These are phyloP conservation scores for Solanum hybrid DNA, from an alignment of 305 asterid species.

Conservation along the genomic window DNA sequence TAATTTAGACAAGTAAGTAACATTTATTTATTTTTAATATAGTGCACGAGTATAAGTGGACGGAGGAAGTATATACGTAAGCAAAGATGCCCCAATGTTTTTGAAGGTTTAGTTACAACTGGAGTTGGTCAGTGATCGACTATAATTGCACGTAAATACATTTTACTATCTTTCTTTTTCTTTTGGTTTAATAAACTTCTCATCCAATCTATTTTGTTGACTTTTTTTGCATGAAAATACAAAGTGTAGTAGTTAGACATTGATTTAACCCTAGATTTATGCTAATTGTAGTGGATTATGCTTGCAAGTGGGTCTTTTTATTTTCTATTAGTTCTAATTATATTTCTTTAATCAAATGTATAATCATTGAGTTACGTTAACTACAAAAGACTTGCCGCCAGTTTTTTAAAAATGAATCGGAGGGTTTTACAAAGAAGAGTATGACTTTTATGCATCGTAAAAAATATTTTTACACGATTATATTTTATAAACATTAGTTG, in stretches of 20 bases:
- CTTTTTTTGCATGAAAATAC: conserved; percentile 14
- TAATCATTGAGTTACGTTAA: background rate
- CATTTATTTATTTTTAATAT: background rate
- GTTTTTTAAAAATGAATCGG: background rate
- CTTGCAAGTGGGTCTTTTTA: background rate
- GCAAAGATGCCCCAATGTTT: background rate
- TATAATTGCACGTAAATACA: background rate
- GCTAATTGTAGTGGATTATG: background rate
- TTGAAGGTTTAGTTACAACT: conserved; percentile 15
- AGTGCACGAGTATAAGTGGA: background rate
- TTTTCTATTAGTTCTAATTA: background rate
- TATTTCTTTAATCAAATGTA: background rate
- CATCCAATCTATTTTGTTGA: conserved; percentile 11
- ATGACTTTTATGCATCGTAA: background rate
- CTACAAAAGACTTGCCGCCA: background rate
- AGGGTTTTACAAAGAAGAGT: background rate
- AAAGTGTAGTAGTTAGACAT: conserved; percentile 12
- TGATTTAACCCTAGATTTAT: background rate
- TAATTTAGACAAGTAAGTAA: background rate
- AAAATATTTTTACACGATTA: background rate
- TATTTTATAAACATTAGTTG: background rate
- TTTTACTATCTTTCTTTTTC: background rate
- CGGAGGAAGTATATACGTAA: background rate
- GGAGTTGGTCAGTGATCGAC: conserved; percentile 5
- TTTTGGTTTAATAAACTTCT: background rate